Evolutionary conservation across 306 rosid genomes (phyloP), one percentile per base, ranked within the genome.

Genomic region (Hippophae gyantsensis): DNA sequence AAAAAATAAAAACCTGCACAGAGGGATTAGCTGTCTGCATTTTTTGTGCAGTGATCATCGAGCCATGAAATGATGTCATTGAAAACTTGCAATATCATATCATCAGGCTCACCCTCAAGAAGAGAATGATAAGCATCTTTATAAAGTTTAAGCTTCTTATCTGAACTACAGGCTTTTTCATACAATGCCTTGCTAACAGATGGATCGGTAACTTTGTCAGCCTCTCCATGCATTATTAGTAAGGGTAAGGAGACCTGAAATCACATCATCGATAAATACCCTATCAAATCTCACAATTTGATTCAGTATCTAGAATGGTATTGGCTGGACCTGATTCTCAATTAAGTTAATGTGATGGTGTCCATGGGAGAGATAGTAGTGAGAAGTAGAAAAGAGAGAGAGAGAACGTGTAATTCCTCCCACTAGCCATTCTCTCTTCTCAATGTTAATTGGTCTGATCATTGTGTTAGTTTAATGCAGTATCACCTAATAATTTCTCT

Each of bases 91-190:
- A 32, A 38, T 61, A 92, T 84, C 52, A 66, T 47, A 58, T 88
- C 97, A 73, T 92, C 97, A 42, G 96, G 84, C 69, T 92, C 99
- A 48, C 99, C 99, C 65, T 86, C 99, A n/a, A 92, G 78, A 60
- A 92, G 95, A 45, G 94, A 60, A 76, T 92, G 99, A 40, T 43
- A 88, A 5, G 93, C 86, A 65, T 84, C 86, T 65, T 78, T 74
- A 61, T 92, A 92, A 61, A 92, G 81, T 57, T 74, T 77, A 44
- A 88, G 81, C n/a, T 70, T 86, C 85, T 88, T 92, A 77, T 92
- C 84, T 9, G 86, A 65, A 72, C 88, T 73, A 50, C 82, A 78
- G 6, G 99, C 88, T 73, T 83, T 88, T 77, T 86, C 82, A 32
- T 82, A 68, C 76, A 92, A 76, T 43, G 77, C 80, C 75, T 82